A percentile compares a stretch with the other conserved stretches of the same genome.
These are phyloP conservation scores for Globisporangium cystogenes DNA, from an alignment of 352 stramenopile species.

Conservation along the genomic window DNA sequence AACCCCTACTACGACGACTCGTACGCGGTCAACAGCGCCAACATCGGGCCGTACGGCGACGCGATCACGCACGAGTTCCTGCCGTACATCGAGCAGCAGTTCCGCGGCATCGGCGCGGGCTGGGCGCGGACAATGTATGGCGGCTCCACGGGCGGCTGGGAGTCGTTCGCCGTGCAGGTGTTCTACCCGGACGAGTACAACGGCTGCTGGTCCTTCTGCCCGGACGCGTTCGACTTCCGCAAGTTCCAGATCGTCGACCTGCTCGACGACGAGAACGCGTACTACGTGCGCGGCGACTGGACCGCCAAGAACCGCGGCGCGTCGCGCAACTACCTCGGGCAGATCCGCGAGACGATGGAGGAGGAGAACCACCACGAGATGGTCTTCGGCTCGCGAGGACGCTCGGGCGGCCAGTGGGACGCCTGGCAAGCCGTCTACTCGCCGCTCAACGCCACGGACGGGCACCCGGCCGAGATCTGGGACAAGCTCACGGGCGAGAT, in stretches of 20 bases:
- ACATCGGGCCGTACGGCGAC: conserved; percentile 68
- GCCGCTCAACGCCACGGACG: conserved; percentile 49
- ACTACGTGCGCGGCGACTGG: conserved; percentile 64
- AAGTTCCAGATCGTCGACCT: conserved; percentile 72
- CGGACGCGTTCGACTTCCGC: conserved; percentile 69
- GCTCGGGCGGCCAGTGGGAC: conserved; percentile 69
- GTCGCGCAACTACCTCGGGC: conserved; percentile 53
- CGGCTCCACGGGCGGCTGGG: conserved; percentile 67
- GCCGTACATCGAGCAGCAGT: conserved; percentile 52
- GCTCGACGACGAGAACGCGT: conserved; percentile 56
- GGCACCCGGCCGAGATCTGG: conserved; percentile 55
- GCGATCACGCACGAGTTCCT: conserved; percentile 75
- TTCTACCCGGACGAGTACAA: conserved; percentile 79
- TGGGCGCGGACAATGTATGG: conserved; percentile 75
- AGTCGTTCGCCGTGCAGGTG: conserved; percentile 67
- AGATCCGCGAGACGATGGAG: conserved; percentile 66
- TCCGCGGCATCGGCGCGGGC: conserved; percentile 54
- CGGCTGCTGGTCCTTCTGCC: conserved; percentile 77
- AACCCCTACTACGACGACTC: conserved; percentile 82
- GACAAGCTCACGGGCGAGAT: conserved; percentile 67
- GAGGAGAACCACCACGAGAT: conserved; percentile 77
- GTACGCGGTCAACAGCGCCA: conserved; percentile 73
- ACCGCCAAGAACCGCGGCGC: conserved; percentile 64
- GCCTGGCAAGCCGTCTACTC: conserved; percentile 73
- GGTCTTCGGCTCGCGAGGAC: conserved; percentile 48